Base-by-base conservation (phyloP, 2,329 filamentous ascomycete genomes). In the Pseudogymnoascus sp. region DNA sequence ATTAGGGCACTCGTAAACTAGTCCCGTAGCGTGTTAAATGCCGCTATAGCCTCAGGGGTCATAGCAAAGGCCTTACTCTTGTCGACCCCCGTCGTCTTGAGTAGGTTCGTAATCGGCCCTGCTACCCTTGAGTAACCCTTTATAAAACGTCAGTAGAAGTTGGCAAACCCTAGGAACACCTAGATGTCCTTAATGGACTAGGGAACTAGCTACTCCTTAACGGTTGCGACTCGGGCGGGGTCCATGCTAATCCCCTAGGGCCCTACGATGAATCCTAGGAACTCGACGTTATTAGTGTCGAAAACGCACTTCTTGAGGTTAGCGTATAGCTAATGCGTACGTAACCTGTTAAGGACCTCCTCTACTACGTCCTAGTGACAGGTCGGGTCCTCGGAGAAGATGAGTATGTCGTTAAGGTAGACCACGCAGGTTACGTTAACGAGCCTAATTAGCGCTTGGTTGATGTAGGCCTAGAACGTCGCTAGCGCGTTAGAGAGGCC, bases 141-240 rank as follows among this genome's bases (percentile, higher is more conserved):
- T 10, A 76, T 73, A 64, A 75, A 76, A n/a, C n/a, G n/a, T n/a
- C n/a, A n/a, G n/a, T n/a, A n/a, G n/a, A n/a, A n/a, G n/a, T n/a
- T n/a, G n/a, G 60, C 75, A 76, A 74, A 31, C 6, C 28, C 28
- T 31, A 31, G 21, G 62, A 75, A 74, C 1, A 62, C 42, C 63
- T 71, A 65, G 6, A 74, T 61, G 1, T 74, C 65, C 15, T 67
- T 42, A n/a, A 17, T 66, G 5, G 11, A 38, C 4, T 4, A 64
- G 0, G 62, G 65, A 3, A 17, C 31, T n/a, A 42, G 33, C 68
- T 65, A 74, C 2, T 71, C 35, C 4, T 47, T 28, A 26, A 70
- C 65, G 0, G 61, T 31, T 10, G 26, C 23, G 17, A 69, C 47
- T 38, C 65, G 64, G 21, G 23, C 28, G 3, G n/a, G 33, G 21